Conservation (phyloP, 2,329 filamentous ascomycete genomes). For the Sporothrix sp. region DNA sequence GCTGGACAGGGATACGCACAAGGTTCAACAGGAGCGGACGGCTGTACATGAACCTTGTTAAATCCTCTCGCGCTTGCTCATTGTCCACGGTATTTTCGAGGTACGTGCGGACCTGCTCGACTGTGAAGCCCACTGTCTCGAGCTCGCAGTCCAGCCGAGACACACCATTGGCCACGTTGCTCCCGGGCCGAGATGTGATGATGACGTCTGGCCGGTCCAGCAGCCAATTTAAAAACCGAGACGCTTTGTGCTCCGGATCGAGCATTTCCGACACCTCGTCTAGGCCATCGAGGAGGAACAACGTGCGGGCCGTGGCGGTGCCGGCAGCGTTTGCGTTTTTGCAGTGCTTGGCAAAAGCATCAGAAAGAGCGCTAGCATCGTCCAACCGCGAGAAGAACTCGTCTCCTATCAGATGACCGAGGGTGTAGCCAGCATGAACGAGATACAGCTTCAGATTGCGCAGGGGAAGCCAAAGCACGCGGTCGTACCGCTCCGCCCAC, state of each 20-base stretch:
- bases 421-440: not conserved
- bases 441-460: constrained; percentile 24
- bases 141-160: not conserved
- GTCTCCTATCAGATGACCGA: not conserved
- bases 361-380: too few relatives aligned
- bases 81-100: not conserved
- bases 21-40: not conserved
- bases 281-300: constrained; percentile 35
- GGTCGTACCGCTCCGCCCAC: constrained; percentile 22
- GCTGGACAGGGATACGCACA: not conserved
- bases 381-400: not conserved
- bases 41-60: not conserved
- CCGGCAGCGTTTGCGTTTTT: too few relatives aligned
- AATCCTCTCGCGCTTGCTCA: too few relatives aligned
- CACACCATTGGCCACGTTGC: not conserved
- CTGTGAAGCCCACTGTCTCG: not conserved
- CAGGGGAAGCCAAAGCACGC: constrained; percentile 32
- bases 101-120: not conserved
- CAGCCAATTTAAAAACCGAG: constrained; percentile 22
- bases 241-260: constrained; percentile 14
- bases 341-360: not conserved
- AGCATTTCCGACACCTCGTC: constrained; percentile 29
- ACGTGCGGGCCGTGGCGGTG: constrained; percentile 18
- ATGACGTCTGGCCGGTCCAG: constrained; percentile 29
- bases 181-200: constrained; percentile 22